Evolutionary conservation across 352 stramenopile species (phyloP), one percentile per base, ranked within the genome.

Genomic region (Pythium rishiriense): DNA sequence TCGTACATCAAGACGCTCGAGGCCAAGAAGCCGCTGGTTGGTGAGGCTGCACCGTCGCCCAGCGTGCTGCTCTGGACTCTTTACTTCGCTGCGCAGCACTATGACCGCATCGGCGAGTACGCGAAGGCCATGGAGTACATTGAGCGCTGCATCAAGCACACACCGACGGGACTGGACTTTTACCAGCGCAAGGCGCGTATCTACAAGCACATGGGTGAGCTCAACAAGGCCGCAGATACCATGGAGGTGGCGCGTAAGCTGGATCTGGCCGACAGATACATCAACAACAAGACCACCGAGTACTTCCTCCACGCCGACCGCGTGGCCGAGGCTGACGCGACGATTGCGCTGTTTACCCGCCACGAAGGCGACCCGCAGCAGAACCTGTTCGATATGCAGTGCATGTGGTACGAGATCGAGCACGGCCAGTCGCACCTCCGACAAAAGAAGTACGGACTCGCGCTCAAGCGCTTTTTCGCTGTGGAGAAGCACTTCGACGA

Each of bases 261-360:
- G 17, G 97, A 99, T 73, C 73, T 98, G 54, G 91, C 96, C 26
- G 97, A 99, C 78, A 85, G 97, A 35, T 99, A 99, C 78, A 98
- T 99, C 70, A 99, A 99, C 73, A 99, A 98, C 79, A 98, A 99
- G 78, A 87, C 95, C 14, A 98, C 96, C 3, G 98, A 99, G 78
- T 99, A 98, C 69, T 75, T 99, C 58, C 76, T 99, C 17, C 90
- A 97, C 41, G 93, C 94, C 0, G 93, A 97, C 62, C 87, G 90
- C 51, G 87, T 98, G 25, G 79, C 96, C 0, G 85, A 98, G 51
- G 97, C 96, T 19, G 83, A 98, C 56, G 85, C 92, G 31, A 97
- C 90, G 22, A 98, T 99, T 55, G 93, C 94, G 24, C 78, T 99
- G 28, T 99, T 99, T 67, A 98, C 97, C 17, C 88, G 90, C 33